phyloP scores from a whole-genome alignment of 306 rosid genomes.

The Erythrophleum fordii region DNA sequence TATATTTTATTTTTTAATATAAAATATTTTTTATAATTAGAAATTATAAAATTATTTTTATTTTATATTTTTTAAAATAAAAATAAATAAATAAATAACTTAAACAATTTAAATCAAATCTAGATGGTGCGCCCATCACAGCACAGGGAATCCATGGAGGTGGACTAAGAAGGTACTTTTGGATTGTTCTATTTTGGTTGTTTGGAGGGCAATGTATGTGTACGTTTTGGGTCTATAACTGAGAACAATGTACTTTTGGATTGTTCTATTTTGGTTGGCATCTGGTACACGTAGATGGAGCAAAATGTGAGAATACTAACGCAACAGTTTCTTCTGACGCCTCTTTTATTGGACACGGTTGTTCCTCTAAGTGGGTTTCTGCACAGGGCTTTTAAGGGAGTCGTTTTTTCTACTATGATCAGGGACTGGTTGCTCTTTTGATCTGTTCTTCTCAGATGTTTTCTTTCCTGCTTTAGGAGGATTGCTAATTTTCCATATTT shows the following conservation, averaged over 20 bases:
- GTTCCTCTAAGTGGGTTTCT: slow-evolving; percentile 14
- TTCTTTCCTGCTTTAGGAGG: neutral
- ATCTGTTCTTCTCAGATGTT: neutral
- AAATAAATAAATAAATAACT: too few relatives aligned
- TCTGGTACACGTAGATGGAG: neutral
- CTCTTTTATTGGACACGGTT: neutral
- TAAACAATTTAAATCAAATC: too few relatives aligned
- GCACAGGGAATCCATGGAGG: too few relatives aligned
- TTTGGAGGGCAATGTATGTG: neutral
- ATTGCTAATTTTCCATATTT: neutral
- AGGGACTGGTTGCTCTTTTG: neutral
- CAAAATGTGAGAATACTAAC: neutral
- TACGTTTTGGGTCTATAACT: neutral
- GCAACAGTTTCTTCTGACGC: neutral
- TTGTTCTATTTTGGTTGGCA: neutral
- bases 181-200: too few relatives aligned
- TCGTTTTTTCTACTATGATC: neutral
- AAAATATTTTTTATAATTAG: too few relatives aligned
- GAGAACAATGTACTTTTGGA: neutral
- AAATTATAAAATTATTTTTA: too few relatives aligned
- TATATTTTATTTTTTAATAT: too few relatives aligned
- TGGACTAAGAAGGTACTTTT: too few relatives aligned
- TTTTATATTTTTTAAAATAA: too few relatives aligned
- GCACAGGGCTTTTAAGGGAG: neutral
- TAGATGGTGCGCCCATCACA: too few relatives aligned